Percentiles rank a stretch among this genome's conserved stretches.
Conservation (phyloP, 257 asterid species). For the Lantana camara region DNA sequence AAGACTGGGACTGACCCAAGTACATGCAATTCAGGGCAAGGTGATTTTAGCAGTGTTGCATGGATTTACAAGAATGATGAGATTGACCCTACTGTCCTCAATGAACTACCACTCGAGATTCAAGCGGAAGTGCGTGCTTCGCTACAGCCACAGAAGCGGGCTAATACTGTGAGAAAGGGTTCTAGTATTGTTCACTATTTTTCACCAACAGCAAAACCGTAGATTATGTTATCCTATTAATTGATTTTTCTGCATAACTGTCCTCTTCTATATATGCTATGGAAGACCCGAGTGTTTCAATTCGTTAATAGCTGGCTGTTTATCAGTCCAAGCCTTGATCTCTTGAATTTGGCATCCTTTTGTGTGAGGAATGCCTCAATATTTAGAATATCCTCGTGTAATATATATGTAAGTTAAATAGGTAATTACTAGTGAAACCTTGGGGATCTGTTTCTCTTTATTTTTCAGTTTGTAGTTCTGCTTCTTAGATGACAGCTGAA, state of each 20-base stretch:
- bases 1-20: constrained; percentile 27
- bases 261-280: constrained; percentile 11
- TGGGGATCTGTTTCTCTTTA: constrained; percentile 13
- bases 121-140: constrained; percentile 80
- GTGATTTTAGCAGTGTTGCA: constrained; percentile 36
- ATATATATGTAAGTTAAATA: constrained; percentile 5
- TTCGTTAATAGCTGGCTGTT: constrained; percentile 13
- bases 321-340: constrained; percentile 16
- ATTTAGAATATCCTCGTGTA: constrained; percentile 16
- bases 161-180: constrained; percentile 52
- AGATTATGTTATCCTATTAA: not conserved
- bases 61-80: constrained; percentile 72
- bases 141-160: constrained; percentile 73
- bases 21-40: constrained; percentile 32
- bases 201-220: constrained; percentile 45
- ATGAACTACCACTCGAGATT: constrained; percentile 72
- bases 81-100: constrained; percentile 68
- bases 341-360: not conserved
- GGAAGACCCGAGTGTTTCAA: constrained; percentile 2
- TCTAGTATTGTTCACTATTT: constrained; percentile 71
- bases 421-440: constrained; percentile 14
- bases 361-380: constrained; percentile 3
- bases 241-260: not conserved
- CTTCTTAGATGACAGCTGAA: not conserved
- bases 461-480: constrained; percentile 4